A percentile compares a stretch with the other conserved stretches of the same genome.
Evolutionary conservation across 805 yeast genomes (phyloP).

Genomic region (Teunomyces pallodes): DNA sequence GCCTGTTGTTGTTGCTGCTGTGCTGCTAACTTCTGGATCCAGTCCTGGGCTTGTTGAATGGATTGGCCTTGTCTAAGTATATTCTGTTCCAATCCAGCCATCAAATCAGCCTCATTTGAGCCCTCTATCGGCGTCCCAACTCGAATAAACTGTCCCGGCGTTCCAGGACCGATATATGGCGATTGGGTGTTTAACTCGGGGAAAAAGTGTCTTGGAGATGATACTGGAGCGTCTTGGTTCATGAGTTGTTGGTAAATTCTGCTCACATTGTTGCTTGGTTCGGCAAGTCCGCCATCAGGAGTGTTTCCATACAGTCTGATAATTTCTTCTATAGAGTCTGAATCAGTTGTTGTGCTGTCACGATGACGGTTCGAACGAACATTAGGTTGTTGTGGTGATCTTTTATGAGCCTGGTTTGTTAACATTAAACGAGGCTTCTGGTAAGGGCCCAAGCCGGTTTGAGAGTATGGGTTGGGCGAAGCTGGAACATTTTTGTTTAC

Average conservation of each 20-base stretch:
- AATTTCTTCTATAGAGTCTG: slow-evolving; percentile 25
- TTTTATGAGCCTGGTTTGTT: slow-evolving; percentile 35
- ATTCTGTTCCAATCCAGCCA: slow-evolving; percentile 45
- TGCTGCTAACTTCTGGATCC: slow-evolving; percentile 41
- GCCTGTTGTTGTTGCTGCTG: slow-evolving; percentile 15
- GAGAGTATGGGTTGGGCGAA: slow-evolving; percentile 7
- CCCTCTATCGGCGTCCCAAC: slow-evolving; percentile 7
- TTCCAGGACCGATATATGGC: slow-evolving; percentile 5
- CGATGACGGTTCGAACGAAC: slow-evolving; percentile 1
- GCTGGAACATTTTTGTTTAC: not conserved
- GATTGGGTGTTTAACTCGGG: slow-evolving; percentile 26
- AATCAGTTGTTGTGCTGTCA: slow-evolving; percentile 2
- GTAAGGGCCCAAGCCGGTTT: slow-evolving; percentile 17
- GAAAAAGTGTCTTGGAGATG: slow-evolving; percentile 33
- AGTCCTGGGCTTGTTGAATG: slow-evolving; percentile 55
- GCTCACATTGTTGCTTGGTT: slow-evolving; percentile 18
- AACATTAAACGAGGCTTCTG: slow-evolving; percentile 39
- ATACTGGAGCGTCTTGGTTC: slow-evolving; percentile 21
- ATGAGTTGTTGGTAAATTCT: slow-evolving; percentile 31
- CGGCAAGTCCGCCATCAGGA: slow-evolving; percentile 1
- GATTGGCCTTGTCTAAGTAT: slow-evolving; percentile 50
- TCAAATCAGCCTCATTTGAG: slow-evolving; percentile 13
- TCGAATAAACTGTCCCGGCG: slow-evolving; percentile 9
- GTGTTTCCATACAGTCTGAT: slow-evolving; percentile 24
- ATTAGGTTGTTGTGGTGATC: slow-evolving; percentile 11